Base-by-base conservation (phyloP, 345 rosid genomes). In the Microthlaspi erraticum region DNA sequence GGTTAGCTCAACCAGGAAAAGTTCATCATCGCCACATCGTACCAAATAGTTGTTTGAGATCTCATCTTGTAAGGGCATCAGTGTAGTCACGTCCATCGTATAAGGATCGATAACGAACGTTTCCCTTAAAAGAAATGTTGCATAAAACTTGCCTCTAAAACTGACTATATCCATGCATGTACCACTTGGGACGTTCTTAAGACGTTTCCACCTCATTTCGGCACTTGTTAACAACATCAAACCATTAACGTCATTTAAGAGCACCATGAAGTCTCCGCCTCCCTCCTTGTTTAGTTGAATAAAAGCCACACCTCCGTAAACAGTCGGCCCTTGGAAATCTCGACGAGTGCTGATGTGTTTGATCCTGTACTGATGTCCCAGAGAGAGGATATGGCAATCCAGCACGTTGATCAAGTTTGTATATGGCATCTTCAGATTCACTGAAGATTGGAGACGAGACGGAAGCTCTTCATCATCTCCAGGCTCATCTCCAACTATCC, bases 51-150 rank as follows among this genome's bases (percentile, higher is more conserved):
- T 10, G 5, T 2, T 10, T 36, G 2, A 0, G 2, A 2, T 2
- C 43, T 17, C 7, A 26, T 6, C 2, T 5, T 29, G 12, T 3
- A 4, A 2, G 1, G 64, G 34, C 48, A 12, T 58, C 48, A 59
- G 1, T 3, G 2, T 7, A 19, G 12, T 20, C 18, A 2, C 8
- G 0, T 6, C 7, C 1, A 59, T 18, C 4, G 34, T 7, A 59
- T 19, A 13, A 20, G 64, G 64, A 20, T 59, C 10, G 19, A 59
- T 23, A 13, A 39, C 49, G 0, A 7, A 7, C 13, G 20, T 2
- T 0, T 7, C 1, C 5, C 10, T 10, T 1, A 3, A 3, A 1
- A 7, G 0, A 8, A 34, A 38, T 0, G 6, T 0, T 7, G 48
- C 64, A 23, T 19, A 58, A 7, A 58, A 58, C 1, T 10, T 19